Evolutionary conservation across 305 asterid genomes (phyloP).

Genomic region (Rubia peregrina): DNA sequence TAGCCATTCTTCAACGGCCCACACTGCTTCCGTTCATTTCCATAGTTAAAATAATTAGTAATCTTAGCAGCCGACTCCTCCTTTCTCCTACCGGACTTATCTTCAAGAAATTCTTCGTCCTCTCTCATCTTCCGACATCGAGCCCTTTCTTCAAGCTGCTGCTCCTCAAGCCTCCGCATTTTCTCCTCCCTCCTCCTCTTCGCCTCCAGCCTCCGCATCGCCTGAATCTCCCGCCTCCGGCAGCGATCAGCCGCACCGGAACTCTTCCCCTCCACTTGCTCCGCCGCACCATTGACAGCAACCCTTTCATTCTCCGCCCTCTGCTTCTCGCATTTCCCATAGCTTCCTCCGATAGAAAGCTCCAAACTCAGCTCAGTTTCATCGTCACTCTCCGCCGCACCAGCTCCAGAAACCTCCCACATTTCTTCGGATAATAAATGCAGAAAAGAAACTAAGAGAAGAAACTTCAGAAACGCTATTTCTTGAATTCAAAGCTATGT

Average conservation of each 20-base stretch:
- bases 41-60: neutral
- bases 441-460: neutral
- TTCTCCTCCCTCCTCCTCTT: slow-evolving; percentile 35
- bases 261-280: slow-evolving; percentile 8
- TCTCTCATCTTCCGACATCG: slow-evolving; percentile 39
- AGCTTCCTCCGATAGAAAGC: slow-evolving; percentile 62
- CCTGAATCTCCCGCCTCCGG: slow-evolving; percentile 46
- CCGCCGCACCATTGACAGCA: neutral
- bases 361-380: slow-evolving; percentile 56
- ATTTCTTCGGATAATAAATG: slow-evolving; percentile 1
- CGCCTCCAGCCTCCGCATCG: slow-evolving; percentile 48
- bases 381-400: slow-evolving; percentile 23
- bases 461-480: neutral
- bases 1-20: slow-evolving; percentile 2
- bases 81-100: slow-evolving; percentile 11
- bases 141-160: slow-evolving; percentile 25
- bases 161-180: slow-evolving; percentile 33
- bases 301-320: slow-evolving; percentile 1
- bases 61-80: neutral
- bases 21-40: neutral
- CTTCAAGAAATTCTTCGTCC: slow-evolving; percentile 22
- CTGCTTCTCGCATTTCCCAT: slow-evolving; percentile 25
- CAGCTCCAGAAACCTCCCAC: slow-evolving; percentile 26
- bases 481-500: neutral
- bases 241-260: slow-evolving; percentile 23